Evolutionary conservation across 148 eudicot genomes (phyloP), one percentile per base, ranked within the genome.

Genomic region (Spergularia bocconei): DNA sequence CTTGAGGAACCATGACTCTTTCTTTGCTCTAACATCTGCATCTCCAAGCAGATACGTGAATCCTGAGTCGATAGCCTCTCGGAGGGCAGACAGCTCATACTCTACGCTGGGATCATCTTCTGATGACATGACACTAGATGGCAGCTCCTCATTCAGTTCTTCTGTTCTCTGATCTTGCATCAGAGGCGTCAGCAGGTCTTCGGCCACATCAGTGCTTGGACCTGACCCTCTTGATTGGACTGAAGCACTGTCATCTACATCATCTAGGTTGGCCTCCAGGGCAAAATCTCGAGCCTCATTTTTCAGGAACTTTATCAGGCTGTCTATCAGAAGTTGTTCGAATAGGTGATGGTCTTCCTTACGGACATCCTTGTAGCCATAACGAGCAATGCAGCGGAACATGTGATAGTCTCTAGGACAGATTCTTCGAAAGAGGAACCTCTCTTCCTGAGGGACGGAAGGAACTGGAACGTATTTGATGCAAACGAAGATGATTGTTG

Each of bases 321-420:
- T 90, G 56, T 88, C 86, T 0, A 90, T 85, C 41, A 95, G 59
- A 69, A 92, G 89, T 25, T 87, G 93, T 74, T 92, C 98, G 36
- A 95, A 95, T 11, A 91, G 86, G 25, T 72, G 85, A 70, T 91
- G 97, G 70, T 95, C 93, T 81, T 95, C 98, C 66, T 95, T 95
- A 8, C 98, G 78, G 17, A 95, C 84, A 75, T 95, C 99, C 71
- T 92, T 95, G 72, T 95, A 95, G 1, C 99, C 99, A 50, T 95
- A 95, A 33, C 99, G 82, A 20, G 97, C 97, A 74, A 95, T 73
- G 74, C 99, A 95, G 1, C 90, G 88, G 61, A 95, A 95, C 84
- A 95, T 88, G 70, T 92, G 96, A 84, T 90, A 95, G 84, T 92
- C 99, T 82, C 80, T 90, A 0, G 97, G 96, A 69, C 96, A 85